Conservation (phyloP, 352 stramenopile genomes). For the Pythium aphanidermatum region DNA sequence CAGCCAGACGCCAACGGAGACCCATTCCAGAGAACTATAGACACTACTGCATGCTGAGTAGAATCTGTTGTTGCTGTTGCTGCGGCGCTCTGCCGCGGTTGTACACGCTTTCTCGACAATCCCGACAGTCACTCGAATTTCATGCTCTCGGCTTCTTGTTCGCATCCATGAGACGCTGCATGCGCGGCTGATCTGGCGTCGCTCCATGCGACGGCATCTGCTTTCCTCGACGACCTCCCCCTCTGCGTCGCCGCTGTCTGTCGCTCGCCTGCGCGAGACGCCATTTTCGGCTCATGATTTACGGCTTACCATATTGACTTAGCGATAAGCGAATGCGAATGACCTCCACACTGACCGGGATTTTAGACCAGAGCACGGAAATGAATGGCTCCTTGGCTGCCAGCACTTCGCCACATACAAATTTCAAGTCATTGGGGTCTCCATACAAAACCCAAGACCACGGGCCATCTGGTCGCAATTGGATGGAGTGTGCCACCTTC, state of each 20-base stretch:
- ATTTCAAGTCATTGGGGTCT: slow-evolving; percentile 16
- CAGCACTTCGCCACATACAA: slow-evolving; percentile 34
- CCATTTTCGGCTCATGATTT: slow-evolving; percentile 1
- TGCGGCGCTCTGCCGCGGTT: too few relatives aligned
- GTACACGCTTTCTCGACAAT: too few relatives aligned
- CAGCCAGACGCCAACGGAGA: too few relatives aligned
- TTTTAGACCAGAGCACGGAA: slow-evolving; percentile 29
- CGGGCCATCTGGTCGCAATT: slow-evolving; percentile 10
- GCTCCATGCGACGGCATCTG: background rate
- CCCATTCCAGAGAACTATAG: too few relatives aligned
- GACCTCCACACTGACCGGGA: slow-evolving; percentile 25
- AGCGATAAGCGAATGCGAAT: slow-evolving; percentile 87
- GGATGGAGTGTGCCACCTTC: slow-evolving; percentile 19
- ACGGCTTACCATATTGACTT: slow-evolving; percentile 86
- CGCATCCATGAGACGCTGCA: too few relatives aligned
- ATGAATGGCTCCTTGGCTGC: slow-evolving; percentile 82
- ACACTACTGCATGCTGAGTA: too few relatives aligned
- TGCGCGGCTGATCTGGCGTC: too few relatives aligned
- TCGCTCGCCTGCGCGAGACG: slow-evolving; percentile 3
- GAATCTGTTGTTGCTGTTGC: too few relatives aligned
- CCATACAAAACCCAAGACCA: slow-evolving; percentile 36
- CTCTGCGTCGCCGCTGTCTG: too few relatives aligned
- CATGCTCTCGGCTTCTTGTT: too few relatives aligned
- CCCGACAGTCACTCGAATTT: too few relatives aligned
- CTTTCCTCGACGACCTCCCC: too few relatives aligned